A percentile compares a stretch with the other conserved stretches of the same genome.
phyloP scores from a whole-genome alignment of 257 asterid species.

The Salvia hispanica region DNA sequence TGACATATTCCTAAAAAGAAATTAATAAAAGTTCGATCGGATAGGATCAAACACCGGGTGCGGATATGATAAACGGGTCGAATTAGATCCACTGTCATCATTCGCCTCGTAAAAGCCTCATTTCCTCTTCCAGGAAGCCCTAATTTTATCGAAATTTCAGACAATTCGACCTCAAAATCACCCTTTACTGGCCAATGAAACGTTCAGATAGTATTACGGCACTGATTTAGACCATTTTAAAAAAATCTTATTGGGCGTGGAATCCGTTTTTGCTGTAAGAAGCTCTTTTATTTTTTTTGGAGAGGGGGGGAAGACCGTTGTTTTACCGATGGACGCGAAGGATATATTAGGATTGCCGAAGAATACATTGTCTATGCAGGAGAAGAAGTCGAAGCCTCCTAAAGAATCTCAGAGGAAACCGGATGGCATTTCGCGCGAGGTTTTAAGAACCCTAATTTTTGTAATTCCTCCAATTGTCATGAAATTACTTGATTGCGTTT shows the following conservation, averaged over 20 bases:
- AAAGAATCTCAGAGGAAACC: constrained; percentile 97
- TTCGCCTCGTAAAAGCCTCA: constrained; percentile 30
- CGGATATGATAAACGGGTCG: neutral
- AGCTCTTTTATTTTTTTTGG: neutral
- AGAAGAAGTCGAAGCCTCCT: constrained; percentile 83
- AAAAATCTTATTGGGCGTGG: neutral
- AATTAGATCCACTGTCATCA: neutral
- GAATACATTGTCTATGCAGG: constrained; percentile 51
- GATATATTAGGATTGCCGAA: constrained; percentile 93
- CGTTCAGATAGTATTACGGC: neutral
- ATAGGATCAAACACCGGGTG: neutral
- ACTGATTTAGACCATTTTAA: neutral
- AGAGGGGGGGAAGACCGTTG: neutral
- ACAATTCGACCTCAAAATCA: constrained; percentile 13
- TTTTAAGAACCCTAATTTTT: constrained; percentile 22
- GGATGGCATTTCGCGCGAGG: constrained; percentile 98
- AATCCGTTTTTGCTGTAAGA: neutral
- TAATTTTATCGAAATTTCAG: constrained; percentile 24
- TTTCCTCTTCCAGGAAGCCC: constrained; percentile 27
- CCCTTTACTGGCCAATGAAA: neutral
- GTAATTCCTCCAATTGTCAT: neutral
- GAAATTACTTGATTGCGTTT: neutral
- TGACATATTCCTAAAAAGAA: too few relatives aligned
- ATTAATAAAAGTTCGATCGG: too few relatives aligned
- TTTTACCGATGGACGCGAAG: constrained; percentile 79